phyloP scores from a whole-genome alignment of 2,329 filamentous ascomycete genomes.

The Colletotrichum sp. region DNA sequence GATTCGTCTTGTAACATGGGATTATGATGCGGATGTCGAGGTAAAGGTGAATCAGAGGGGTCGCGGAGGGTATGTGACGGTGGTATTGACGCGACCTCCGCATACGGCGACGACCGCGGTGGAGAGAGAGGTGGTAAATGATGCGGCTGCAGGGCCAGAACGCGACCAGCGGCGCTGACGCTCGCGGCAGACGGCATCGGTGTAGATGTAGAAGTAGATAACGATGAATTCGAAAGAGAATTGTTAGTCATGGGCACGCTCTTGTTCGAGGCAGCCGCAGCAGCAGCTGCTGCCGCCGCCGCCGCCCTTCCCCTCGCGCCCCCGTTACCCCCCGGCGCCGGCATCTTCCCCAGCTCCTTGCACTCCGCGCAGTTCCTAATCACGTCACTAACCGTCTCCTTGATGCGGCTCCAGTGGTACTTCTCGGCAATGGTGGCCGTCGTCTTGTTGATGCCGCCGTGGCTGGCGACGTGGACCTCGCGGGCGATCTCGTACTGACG shows the following conservation, averaged over 20 bases:
- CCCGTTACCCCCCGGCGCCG: constrained; percentile 23
- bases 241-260: neutral
- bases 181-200: constrained; percentile 13
- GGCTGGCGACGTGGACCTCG: constrained; percentile 73
- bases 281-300: neutral
- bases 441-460: constrained; percentile 98
- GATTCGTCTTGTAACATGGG: constrained; percentile 35
- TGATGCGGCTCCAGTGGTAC: constrained; percentile 98
- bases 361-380: constrained; percentile 92
- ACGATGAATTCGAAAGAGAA: neutral
- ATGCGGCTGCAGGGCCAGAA: constrained; percentile 22
- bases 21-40: constrained; percentile 36
- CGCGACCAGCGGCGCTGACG: constrained; percentile 12
- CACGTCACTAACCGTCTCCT: constrained; percentile 93
- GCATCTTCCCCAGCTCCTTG: constrained; percentile 75
- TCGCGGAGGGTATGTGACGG: constrained; percentile 43
- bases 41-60: constrained; percentile 26
- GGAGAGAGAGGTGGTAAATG: constrained; percentile 30
- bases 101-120: constrained; percentile 41
- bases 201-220: neutral
- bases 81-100: constrained; percentile 50
- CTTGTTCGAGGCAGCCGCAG: neutral
- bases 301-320: constrained; percentile 7
- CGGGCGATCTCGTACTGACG: constrained; percentile 90
- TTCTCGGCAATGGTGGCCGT: constrained; percentile 92